A percentile compares a stretch with the other conserved stretches of the same genome.
These are phyloP conservation scores for peach (Prunus persica) DNA, from an alignment of 306 rosid genomes.

Conservation along the genomic window Prunus_persica_NCBIv2 NC_034015.1:21282001-21282500, in stretches of 20 bases:
- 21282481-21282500: background rate
- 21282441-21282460: background rate
- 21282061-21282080: background rate
- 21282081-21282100: background rate
- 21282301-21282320: background rate
- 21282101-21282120: background rate
- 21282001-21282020: background rate
- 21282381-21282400: background rate
- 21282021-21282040: background rate
- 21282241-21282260: too few relatives aligned
- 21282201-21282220: too few relatives aligned
- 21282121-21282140: background rate
- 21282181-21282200: too few relatives aligned
- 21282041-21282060: background rate
- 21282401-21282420: background rate
- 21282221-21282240: too few relatives aligned
- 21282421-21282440: background rate
- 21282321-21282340: constrained; percentile 8
- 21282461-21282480: background rate
- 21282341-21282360: constrained; percentile 4
- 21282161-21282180: background rate
- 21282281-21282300: background rate
- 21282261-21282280: too few relatives aligned
- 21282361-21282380: background rate
- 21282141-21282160: background rate